Evolutionary conservation across 441 rosid genomes (phyloP).

Genomic region (Euphorbia celastroides): DNA sequence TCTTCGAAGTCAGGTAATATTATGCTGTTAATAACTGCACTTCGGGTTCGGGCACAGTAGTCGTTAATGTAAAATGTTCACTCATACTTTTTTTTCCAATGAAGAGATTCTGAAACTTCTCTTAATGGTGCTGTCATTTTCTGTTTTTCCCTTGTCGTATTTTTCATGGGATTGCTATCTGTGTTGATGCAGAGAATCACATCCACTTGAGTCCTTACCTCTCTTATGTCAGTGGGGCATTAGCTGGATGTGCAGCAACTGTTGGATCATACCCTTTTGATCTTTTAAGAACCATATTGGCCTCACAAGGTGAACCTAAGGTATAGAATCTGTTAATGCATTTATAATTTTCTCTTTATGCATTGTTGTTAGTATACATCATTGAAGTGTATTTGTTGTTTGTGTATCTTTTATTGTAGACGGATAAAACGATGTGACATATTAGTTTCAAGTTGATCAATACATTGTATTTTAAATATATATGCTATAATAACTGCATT

Average conservation of each 20-base stretch:
- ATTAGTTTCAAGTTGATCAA: neutral
- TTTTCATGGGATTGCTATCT: conserved; percentile 4
- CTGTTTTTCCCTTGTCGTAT: neutral
- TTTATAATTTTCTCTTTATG: neutral
- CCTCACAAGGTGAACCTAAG: conserved; percentile 98
- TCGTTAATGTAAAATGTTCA: neutral
- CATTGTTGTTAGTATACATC: neutral
- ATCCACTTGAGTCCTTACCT: conserved; percentile 74
- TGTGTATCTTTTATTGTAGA: neutral
- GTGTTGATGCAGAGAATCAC: conserved; percentile 71
- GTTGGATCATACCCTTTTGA: conserved; percentile 96
- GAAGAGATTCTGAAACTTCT: neutral
- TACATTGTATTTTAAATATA: neutral
- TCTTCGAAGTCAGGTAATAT: conserved; percentile 77
- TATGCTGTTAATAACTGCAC: neutral
- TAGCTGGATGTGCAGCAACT: conserved; percentile 96
- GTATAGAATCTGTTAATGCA: conserved; percentile 25
- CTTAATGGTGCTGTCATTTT: too few species aligned
- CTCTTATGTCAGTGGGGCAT: too few species aligned
- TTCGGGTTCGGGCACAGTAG: neutral
- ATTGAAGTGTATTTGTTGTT: neutral
- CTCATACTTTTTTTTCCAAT: neutral
- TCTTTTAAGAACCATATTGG: too few species aligned
- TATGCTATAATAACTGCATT: neutral
- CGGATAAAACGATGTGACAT: neutral